Evolutionary conservation across 306 rosid genomes (phyloP), one percentile per base, ranked within the genome.

Genomic region (Pyrus bretschneideri): DNA sequence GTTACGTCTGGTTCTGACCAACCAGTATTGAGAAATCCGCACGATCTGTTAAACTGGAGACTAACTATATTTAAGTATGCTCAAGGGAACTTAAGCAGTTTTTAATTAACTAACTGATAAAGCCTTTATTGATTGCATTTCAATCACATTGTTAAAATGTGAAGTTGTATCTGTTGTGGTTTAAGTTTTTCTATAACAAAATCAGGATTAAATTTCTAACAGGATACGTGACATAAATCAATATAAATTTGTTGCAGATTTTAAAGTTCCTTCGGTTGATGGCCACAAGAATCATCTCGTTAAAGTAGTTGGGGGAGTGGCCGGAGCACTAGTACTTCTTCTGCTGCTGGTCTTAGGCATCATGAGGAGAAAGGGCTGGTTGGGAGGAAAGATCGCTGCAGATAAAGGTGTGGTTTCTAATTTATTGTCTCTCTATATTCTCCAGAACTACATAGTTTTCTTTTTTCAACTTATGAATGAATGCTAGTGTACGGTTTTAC

Each of bases 291-390:
- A 12, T 25, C 30, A 44, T 42, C 57, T 85, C 73, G 71, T 52
- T 60, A 33, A 81, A 72, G 74, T 38, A 11, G 49, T 62, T 77
- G 81, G 88, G 76, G 71, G 19, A 25, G 76, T 88, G 79, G 83
- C 86, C 31, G 80, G 80, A 74, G 51, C 73, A 49, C 76, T 85
- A 52, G 79, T 42, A 42, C 45, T 89, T 75, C 60, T 84, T 66
- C 71, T 91, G 68, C 46, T 73, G 40, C 38, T 90, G 29, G 73
- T 85, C 82, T 58, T 89, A 62, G 83, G 42, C 71, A 42, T 92
- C 78, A 75, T 92, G 96, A 76, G 88, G 83, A 75, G 82, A 78
- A 87, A 73, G 72, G 96, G 96, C 70, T 83, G 83, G 72, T 80
- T 94, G 72, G 96, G 97, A 78, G 88, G 95, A 72, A 85, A 89